A percentile compares a stretch with the other conserved stretches of the same genome.
These are phyloP conservation scores for Talaromyces marneffei DNA, from an alignment of 2,329 filamentous ascomycete species.

Conservation along the genomic window DNA sequence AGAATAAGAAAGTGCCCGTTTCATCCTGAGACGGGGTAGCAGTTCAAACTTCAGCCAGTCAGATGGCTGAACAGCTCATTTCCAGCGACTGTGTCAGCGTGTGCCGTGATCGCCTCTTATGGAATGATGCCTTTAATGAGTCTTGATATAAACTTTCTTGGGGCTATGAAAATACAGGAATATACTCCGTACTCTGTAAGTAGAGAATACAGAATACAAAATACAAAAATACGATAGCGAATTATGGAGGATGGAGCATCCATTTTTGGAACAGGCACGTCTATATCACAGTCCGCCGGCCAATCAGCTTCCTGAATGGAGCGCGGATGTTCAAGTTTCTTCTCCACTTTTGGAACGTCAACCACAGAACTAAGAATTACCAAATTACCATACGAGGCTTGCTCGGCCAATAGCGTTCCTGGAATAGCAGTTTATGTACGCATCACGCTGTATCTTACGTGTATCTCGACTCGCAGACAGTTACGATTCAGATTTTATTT, in stretches of 20 bases:
- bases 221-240: not conserved
- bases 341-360: not conserved
- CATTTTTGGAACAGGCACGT: constrained; percentile 4
- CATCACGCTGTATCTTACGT: not conserved
- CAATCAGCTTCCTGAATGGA: not conserved
- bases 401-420: not conserved
- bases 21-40: not conserved
- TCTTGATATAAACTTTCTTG: not conserved
- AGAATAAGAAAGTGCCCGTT: not conserved
- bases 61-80: not conserved
- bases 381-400: not conserved
- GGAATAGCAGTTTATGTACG: not conserved
- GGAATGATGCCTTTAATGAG: not conserved
- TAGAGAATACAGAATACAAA: not conserved
- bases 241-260: not conserved
- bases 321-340: not conserved
- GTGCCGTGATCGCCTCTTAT: not conserved
- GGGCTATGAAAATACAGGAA: not conserved
- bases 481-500: not conserved
- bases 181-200: not conserved
- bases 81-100: not conserved
- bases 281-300: constrained; percentile 4
- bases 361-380: not conserved
- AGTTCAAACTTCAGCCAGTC: not conserved
- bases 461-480: not conserved